Base-by-base conservation (phyloP, 768 basidiomycete species). In the Hygrophoropsis aurantiaca region DNA sequence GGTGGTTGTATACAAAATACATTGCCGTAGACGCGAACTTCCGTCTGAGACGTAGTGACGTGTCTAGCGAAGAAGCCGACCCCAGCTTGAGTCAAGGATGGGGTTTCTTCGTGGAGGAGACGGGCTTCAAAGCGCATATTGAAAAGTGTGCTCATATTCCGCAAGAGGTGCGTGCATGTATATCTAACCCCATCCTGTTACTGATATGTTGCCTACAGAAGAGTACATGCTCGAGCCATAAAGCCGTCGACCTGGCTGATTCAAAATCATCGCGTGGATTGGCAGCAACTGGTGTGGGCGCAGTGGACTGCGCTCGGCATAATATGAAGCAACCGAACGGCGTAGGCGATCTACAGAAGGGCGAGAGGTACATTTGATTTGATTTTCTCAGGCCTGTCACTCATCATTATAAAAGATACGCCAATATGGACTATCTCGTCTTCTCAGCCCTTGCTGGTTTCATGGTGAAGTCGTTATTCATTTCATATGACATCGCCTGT, bases 1-100 rank as follows among this genome's bases (percentile, higher is more conserved):
- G 66, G 36, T 68, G 65, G 60, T 18, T 63, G 5, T 57, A 61
- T 32, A 37, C 23, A 3, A 40, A 58, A 5, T 61, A 61, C 41
- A 35, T 68, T 5, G 59, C 57, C 0, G 56, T 68, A 2, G 66
- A 68, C 42, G 61, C 65, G 2, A 68, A 68, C 47, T 69, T 69
- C 46, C 53, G 62, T 1, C 51, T 68, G 11, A 65, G 63, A 34
- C 46, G 53, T 6, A 38, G 52, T 32, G 56, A 58, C 21, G 58
- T 58, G 1, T 65, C 62, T 9, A 60, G 30, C 15, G 52, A 60
- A 7, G 52, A 56, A 11, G 43, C 42, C 11, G 64, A 68, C 47
- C 65, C 66, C 11, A 53, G 55, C 5, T 54, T 68, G 5, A 61
- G 58, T 42, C 42, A 50, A 16, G 62, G 65, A 1, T 56, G 46